Conservation (phyloP, 2,329 filamentous ascomycete genomes). For the Aspergillus nomiae region DNA sequence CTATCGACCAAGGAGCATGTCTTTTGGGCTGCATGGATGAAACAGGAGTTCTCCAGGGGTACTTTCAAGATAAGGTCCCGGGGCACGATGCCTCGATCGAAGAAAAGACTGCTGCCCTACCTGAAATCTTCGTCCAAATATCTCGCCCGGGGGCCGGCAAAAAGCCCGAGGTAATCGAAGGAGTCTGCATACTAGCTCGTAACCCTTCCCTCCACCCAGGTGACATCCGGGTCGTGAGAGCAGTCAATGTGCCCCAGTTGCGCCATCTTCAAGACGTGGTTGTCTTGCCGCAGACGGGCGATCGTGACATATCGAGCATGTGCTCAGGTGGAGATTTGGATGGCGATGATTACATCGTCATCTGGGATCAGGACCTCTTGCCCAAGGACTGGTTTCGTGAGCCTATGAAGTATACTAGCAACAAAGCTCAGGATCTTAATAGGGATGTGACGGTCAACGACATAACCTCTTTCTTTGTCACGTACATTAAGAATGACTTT, state of each 20-base stretch:
- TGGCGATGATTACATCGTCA: slow-evolving; percentile 91
- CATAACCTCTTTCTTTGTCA: slow-evolving; percentile 82
- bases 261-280: slow-evolving; percentile 81
- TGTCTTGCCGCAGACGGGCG: slow-evolving; percentile 80
- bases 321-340: slow-evolving; percentile 95
- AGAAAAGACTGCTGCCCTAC: slow-evolving; percentile 59
- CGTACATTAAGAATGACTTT: slow-evolving; percentile 88
- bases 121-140: slow-evolving; percentile 88
- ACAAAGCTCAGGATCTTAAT: slow-evolving; percentile 58
- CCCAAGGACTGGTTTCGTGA: slow-evolving; percentile 69
- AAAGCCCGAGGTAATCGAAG: slow-evolving; percentile 67
- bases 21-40: slow-evolving; percentile 89
- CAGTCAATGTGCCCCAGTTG: slow-evolving; percentile 73
- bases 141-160: slow-evolving; percentile 57
- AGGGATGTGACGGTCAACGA: slow-evolving; percentile 70
- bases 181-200: slow-evolving; percentile 79
- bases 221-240: slow-evolving; percentile 83
- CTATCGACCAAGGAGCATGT: slow-evolving; percentile 80
- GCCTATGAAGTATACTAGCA: slow-evolving; percentile 75
- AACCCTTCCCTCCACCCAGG: slow-evolving; percentile 95
- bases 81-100: slow-evolving; percentile 30
- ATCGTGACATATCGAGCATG: slow-evolving; percentile 87
- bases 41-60: slow-evolving; percentile 71
- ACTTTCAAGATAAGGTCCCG: slow-evolving; percentile 56
- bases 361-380: slow-evolving; percentile 80